A percentile compares a stretch with the other conserved stretches of the same genome.
Evolutionary conservation across 2,329 filamentous ascomycete genomes (phyloP).

Genomic region (Penicillium olsonii): DNA sequence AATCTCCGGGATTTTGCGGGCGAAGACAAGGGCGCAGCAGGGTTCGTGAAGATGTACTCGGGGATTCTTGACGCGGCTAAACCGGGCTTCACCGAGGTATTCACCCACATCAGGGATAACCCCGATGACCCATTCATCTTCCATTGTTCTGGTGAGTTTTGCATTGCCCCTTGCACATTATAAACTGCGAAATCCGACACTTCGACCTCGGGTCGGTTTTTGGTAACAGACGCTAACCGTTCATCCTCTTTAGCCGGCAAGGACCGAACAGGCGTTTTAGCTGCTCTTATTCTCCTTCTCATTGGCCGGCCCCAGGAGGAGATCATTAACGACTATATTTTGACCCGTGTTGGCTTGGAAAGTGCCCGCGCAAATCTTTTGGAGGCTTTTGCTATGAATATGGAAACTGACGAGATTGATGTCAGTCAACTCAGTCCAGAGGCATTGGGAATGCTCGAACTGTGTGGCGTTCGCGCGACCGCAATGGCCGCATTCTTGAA

Average conservation of each 20-base stretch:
- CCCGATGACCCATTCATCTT: slow-evolving; percentile 59
- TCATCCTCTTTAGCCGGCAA: slow-evolving; percentile 64
- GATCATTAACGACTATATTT: slow-evolving; percentile 66
- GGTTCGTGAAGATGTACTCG: slow-evolving; percentile 67
- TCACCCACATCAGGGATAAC: slow-evolving; percentile 57
- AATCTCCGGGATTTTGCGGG: slow-evolving; percentile 37
- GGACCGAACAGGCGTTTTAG: slow-evolving; percentile 73
- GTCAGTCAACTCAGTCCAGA: slow-evolving; percentile 19
- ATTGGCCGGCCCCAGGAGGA: slow-evolving; percentile 59
- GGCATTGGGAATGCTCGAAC: slow-evolving; percentile 25
- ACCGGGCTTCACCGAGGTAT: slow-evolving; percentile 59
- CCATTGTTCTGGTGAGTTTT: slow-evolving; percentile 56
- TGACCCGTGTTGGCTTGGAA: slow-evolving; percentile 29
- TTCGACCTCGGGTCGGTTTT: too few relatives aligned
- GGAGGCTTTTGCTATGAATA: slow-evolving; percentile 17
- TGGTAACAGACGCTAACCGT: background rate
- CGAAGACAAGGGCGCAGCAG: slow-evolving; percentile 60
- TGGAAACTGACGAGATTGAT: slow-evolving; percentile 11
- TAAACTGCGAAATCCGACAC: background rate
- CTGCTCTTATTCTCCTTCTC: slow-evolving; percentile 65
- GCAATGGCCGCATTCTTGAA: slow-evolving; percentile 30
- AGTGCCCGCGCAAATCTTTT: slow-evolving; percentile 23
- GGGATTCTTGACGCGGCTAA: slow-evolving; percentile 67
- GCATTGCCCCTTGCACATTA: background rate
- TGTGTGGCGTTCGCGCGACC: slow-evolving; percentile 26